Percentiles rank a stretch among this genome's conserved stretches.
These are phyloP conservation scores for Volvox africanus DNA, from an alignment of 139 green algal genomes.

Conservation along the genomic window DNA sequence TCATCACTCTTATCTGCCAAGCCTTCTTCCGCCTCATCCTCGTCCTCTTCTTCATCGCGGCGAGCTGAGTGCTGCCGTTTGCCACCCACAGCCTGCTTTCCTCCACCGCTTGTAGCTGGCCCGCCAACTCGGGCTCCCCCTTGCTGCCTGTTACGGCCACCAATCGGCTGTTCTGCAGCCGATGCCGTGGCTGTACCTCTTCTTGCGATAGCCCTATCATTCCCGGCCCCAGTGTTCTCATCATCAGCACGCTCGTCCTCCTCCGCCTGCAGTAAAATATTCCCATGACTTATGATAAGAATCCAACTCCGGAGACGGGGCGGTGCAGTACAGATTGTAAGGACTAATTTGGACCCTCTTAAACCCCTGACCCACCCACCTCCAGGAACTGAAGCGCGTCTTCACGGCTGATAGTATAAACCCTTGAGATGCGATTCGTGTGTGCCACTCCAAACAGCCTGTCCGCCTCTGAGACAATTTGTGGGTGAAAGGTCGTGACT, in stretches of 20 bases:
- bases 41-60: not conserved
- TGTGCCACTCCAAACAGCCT: slow-evolving; percentile 93
- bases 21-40: not conserved
- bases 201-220: not conserved
- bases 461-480: slow-evolving; percentile 86
- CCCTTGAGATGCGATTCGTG: slow-evolving; percentile 75
- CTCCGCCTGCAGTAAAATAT: not conserved
- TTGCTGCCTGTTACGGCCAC: not conserved
- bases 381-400: slow-evolving; percentile 89
- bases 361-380: slow-evolving; percentile 12
- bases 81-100: not conserved
- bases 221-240: not conserved
- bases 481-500: slow-evolving; percentile 97
- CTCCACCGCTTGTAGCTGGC: not conserved
- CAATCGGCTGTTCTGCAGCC: not conserved
- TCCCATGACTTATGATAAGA: not conserved
- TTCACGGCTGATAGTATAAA: slow-evolving; percentile 70
- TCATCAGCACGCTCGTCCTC: not conserved
- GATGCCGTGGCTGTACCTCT: not conserved
- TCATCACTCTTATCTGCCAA: not conserved
- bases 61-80: not conserved
- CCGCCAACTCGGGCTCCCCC: not conserved
- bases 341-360: not conserved
- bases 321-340: not conserved
- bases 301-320: not conserved